These are phyloP conservation scores for Lumnitzera littorea DNA, from an alignment of 345 rosid species.

Conservation along the genomic window DNA sequence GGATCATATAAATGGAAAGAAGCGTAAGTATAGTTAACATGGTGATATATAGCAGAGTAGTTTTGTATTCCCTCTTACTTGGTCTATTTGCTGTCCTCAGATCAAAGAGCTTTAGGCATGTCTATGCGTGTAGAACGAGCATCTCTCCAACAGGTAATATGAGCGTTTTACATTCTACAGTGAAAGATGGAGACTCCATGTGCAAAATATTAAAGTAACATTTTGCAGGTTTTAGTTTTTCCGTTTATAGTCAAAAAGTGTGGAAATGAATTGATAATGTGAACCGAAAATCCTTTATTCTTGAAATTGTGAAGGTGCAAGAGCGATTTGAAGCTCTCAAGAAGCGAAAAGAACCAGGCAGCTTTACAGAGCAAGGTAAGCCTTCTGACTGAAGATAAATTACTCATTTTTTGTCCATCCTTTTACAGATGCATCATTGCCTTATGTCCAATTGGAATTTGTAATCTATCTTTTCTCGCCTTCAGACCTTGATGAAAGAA, in stretches of 20 bases:
- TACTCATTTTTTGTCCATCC: not conserved
- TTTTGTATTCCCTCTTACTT: slow-evolving; percentile 5
- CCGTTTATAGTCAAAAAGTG: no score
- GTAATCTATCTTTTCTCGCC: not conserved
- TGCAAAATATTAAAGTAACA: no score
- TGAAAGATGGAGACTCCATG: no score
- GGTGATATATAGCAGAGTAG: not conserved
- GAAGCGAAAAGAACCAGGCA: slow-evolving; percentile 81
- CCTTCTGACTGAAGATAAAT: slow-evolving; percentile 8
- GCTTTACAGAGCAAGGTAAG: slow-evolving; percentile 87
- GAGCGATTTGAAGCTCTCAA: slow-evolving; percentile 77
- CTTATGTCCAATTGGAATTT: slow-evolving; percentile 3
- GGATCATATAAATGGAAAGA: slow-evolving; percentile 98
- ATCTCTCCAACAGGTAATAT: slow-evolving; percentile 66
- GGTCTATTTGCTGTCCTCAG: slow-evolving; percentile 26
- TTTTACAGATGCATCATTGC: not conserved
- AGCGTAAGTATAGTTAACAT: slow-evolving; percentile 42
- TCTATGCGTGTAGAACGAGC: slow-evolving; percentile 96
- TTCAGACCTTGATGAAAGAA: slow-evolving; percentile 85
- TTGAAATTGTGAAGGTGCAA: slow-evolving; percentile 50
- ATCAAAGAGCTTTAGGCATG: slow-evolving; percentile 99
- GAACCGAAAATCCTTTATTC: slow-evolving; percentile 2
- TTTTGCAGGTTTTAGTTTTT: no score
- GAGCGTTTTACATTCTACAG: no score
- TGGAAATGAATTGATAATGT: not conserved